phyloP scores from a whole-genome alignment of 257 asterid genomes.

The Solanum megistacrolobum region DNA sequence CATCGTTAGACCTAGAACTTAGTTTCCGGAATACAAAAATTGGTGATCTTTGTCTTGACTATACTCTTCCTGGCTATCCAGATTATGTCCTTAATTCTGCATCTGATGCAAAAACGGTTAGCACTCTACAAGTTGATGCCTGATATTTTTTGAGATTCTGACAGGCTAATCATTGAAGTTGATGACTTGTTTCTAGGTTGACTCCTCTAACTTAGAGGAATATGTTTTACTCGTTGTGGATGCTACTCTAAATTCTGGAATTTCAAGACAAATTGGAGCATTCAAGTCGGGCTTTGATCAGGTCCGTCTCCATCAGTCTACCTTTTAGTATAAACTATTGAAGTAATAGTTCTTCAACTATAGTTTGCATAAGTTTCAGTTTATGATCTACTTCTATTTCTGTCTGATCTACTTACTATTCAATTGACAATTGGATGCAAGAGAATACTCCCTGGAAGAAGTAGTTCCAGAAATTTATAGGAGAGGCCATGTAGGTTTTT shows the following conservation, averaged over 20 bases:
- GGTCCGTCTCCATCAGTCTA: slow-evolving; percentile 27
- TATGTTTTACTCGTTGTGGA: slow-evolving; percentile 52
- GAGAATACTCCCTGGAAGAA: background rate
- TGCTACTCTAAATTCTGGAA: slow-evolving; percentile 72
- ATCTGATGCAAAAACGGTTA: slow-evolving; percentile 52
- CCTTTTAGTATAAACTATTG: background rate
- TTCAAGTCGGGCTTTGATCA: slow-evolving; percentile 87
- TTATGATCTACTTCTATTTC: background rate
- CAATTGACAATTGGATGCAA: background rate
- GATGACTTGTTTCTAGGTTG: slow-evolving; percentile 38
- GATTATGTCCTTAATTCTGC: slow-evolving; percentile 46
- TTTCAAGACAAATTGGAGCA: slow-evolving; percentile 78
- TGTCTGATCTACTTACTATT: background rate
- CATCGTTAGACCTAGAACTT: slow-evolving; percentile 21
- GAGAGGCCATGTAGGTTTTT: background rate
- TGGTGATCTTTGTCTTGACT: slow-evolving; percentile 92
- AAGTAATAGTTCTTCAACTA: background rate
- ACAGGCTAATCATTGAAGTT: slow-evolving; percentile 4
- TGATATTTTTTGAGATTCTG: slow-evolving; percentile 7
- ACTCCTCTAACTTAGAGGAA: slow-evolving; percentile 56
- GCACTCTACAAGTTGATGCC: slow-evolving; percentile 15
- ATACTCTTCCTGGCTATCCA: slow-evolving; percentile 88
- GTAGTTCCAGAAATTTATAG: background rate
- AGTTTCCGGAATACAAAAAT: slow-evolving; percentile 45
- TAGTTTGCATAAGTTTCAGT: background rate